Percentiles rank a stretch among this genome's conserved stretches.
phyloP scores from a whole-genome alignment of 768 basidiomycete species.

The Rhodotorula graminis region DNA sequence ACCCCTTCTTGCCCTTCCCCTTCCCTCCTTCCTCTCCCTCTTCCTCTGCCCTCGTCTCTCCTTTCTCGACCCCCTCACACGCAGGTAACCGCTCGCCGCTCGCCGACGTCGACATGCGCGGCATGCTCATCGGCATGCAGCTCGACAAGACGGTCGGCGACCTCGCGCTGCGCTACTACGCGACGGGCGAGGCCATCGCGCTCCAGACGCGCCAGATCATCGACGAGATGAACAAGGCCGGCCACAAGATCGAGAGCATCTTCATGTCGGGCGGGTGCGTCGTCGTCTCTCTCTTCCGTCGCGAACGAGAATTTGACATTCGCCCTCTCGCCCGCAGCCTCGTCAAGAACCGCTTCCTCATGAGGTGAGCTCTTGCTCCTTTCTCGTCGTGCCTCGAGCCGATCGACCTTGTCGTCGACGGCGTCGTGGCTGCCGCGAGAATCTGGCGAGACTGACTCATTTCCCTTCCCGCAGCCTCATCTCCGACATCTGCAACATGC shows the following conservation, averaged over 20 bases:
- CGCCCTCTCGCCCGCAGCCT: conserved; percentile 48
- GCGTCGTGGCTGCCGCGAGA: neutral
- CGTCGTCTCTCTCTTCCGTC: neutral
- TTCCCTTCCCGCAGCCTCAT: conserved; percentile 54
- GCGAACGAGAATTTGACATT: neutral
- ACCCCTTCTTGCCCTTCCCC: neutral
- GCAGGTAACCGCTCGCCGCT: conserved; percentile 92
- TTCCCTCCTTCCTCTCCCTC: too few relatives aligned
- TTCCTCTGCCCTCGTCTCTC: neutral
- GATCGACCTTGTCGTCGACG: neutral
- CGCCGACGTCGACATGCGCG: conserved; percentile 91
- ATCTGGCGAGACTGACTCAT: neutral
- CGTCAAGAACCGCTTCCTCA: conserved; percentile 78
- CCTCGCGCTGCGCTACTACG: conserved; percentile 82
- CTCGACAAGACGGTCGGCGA: conserved; percentile 71
- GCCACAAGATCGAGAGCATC: conserved; percentile 74
- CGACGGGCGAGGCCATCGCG: conserved; percentile 86
- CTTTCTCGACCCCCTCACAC: too few relatives aligned
- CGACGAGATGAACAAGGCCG: conserved; percentile 78
- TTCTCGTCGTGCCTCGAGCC: too few relatives aligned
- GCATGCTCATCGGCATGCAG: conserved; percentile 79
- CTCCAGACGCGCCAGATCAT: conserved; percentile 57
- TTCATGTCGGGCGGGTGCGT: conserved; percentile 63
- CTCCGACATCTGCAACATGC: conserved; percentile 74
- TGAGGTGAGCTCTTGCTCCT: conserved; percentile 52